Percentiles rank a stretch among this genome's conserved stretches.
These are phyloP conservation scores for Lentinula guzmanii DNA, from an alignment of 768 basidiomycete genomes.

Conservation along the genomic window DNA sequence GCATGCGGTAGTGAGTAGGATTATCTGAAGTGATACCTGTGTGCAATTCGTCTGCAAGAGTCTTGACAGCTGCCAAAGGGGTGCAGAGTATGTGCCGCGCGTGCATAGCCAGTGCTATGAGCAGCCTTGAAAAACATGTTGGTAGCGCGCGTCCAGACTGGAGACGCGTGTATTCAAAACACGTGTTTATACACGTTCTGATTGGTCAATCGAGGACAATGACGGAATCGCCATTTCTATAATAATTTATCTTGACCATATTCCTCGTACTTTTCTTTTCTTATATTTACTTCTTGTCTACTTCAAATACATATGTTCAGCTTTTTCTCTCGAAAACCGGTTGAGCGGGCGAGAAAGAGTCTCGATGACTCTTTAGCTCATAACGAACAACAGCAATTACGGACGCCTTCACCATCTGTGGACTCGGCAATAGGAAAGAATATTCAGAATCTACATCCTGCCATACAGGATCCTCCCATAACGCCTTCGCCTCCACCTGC, in stretches of 20 bases:
- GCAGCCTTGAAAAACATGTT: not conserved
- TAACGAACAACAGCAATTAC: constrained; percentile 27
- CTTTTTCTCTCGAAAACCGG: constrained; percentile 7
- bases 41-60: no score
- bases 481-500: constrained; percentile 25
- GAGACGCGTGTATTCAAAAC: not conserved
- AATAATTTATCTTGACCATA: not conserved
- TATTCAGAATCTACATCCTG: constrained; percentile 14
- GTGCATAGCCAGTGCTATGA: no score
- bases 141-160: not conserved
- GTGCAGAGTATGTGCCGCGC: no score
- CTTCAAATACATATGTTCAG: not conserved
- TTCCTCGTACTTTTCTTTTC: not conserved
- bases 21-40: no score
- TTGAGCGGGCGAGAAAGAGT: not conserved
- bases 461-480: constrained; percentile 29
- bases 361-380: not conserved
- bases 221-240: no score
- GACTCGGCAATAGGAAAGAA: constrained; percentile 11
- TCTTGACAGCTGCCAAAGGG: no score
- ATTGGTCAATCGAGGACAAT: not conserved
- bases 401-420: constrained; percentile 51
- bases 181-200: not conserved
- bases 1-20: no score
- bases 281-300: no score